Evolutionary conservation across 2,329 filamentous ascomycete genomes (phyloP).

Genomic region (Acrocalymma vagum): DNA sequence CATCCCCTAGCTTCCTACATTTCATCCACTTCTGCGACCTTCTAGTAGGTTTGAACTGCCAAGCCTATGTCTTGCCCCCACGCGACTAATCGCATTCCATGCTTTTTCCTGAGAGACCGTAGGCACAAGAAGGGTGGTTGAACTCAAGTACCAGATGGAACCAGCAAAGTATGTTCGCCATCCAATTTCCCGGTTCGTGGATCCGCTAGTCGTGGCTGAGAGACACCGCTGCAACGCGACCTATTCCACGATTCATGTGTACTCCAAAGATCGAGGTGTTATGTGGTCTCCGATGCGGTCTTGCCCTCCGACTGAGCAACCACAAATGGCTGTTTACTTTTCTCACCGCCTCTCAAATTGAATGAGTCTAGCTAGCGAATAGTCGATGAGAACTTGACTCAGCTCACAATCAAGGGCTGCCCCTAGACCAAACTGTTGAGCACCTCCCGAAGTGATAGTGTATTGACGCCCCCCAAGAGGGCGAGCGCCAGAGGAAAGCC

Average conservation of each 20-base stretch:
- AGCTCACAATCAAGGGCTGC: too few relatives aligned
- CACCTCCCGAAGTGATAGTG: too few relatives aligned
- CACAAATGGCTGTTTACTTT: background rate
- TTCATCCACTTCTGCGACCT: constrained; percentile 27
- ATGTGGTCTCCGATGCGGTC: constrained; percentile 21
- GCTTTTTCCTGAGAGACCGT: constrained; percentile 17
- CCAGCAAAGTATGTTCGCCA: constrained; percentile 11
- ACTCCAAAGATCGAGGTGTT: constrained; percentile 12
- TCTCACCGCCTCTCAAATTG: too few relatives aligned
- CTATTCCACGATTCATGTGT: constrained; percentile 18
- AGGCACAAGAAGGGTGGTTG: constrained; percentile 18
- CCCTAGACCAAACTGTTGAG: too few relatives aligned
- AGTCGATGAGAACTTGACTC: too few relatives aligned
- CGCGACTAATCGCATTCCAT: constrained; percentile 34
- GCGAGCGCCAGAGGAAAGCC: constrained; percentile 3
- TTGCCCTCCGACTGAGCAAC: constrained; percentile 10
- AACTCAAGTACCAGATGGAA: constrained; percentile 17
- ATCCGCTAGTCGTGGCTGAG: constrained; percentile 24
- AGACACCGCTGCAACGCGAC: constrained; percentile 30
- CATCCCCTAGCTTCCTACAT: constrained; percentile 31
- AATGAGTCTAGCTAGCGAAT: too few relatives aligned
- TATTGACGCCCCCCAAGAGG: background rate
- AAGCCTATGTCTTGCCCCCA: constrained; percentile 36
- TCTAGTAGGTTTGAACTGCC: constrained; percentile 24
- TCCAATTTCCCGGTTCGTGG: constrained; percentile 20